Base-by-base conservation (phyloP, 139 green algal genomes). In the Micromonas commoda region DNA sequence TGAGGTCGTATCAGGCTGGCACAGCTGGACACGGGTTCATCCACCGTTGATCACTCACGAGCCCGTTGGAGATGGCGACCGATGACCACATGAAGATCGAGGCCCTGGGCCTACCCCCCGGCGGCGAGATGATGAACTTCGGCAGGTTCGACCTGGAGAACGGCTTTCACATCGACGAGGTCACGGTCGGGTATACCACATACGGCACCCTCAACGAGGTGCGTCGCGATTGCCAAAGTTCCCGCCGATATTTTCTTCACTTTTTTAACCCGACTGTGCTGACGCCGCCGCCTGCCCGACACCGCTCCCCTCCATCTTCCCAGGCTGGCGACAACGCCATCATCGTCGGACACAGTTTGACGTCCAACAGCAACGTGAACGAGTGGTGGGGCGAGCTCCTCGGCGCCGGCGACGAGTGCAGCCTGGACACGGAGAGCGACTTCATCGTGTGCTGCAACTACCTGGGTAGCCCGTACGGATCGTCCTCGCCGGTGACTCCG, bases 381-480 rank as follows among this genome's bases (percentile, higher is more conserved):
- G 76, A 81, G 76, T 81, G 76, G 76, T 81, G 76, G 74, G 33
- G 32, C n/a, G 60, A 54, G 33, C 32, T 67, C 20, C 0, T 76
- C 1, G 76, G 66, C 1, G 34, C 37, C 19, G 74, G 74, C 1
- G 64, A 73, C 1, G 19, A 71, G 3, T 79, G 28, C 35, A 37
- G 64, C 31, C 52, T 81, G 0, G 3, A 81, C 69, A 68, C 69
- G 66, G 9, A 26, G 28, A 37, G 53, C 23, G 39, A 69, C 69
- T 81, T 72, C 64, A 31, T 81, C 6, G 34, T 81, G n/a, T 81
- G 76, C 38, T 35, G 28, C 32, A 81, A 81, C 64, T 81, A 81
- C 64, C 16, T 75, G 20, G 76, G 76, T 9, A 61, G n/a, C 19
- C 76, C 76, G 51, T 81, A 81, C 76, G 76, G 76, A 3, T 64